A percentile compares a stretch with the other conserved stretches of the same genome.
These are phyloP conservation scores for Macrocybe gigantea DNA, from an alignment of 768 basidiomycete species.

Conservation along the genomic window DNA sequence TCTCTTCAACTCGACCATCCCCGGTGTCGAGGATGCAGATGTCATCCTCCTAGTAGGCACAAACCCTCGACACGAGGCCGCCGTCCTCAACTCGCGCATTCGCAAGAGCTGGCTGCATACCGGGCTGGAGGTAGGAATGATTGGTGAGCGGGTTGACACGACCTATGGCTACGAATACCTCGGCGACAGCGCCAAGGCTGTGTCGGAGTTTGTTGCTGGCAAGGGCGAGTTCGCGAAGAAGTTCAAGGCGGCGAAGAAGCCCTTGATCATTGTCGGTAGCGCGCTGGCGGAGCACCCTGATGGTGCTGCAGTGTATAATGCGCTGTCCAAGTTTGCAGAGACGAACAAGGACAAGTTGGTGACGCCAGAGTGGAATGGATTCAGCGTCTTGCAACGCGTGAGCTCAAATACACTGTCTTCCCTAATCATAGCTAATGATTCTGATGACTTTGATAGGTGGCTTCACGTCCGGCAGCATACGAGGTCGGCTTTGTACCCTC, in stretches of 20 bases:
- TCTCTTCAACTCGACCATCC: slow-evolving; percentile 91
- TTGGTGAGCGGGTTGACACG: slow-evolving; percentile 89
- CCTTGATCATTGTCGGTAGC: slow-evolving; percentile 90
- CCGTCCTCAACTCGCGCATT: slow-evolving; percentile 95
- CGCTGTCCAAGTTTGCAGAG: slow-evolving; percentile 75
- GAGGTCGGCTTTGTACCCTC: slow-evolving; percentile 93
- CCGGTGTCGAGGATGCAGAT: slow-evolving; percentile 87
- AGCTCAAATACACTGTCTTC: slow-evolving; percentile 18
- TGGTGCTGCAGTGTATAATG: slow-evolving; percentile 70
- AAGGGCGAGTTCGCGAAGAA: slow-evolving; percentile 78
- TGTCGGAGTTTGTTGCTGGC: slow-evolving; percentile 72
- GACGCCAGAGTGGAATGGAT: slow-evolving; percentile 93
- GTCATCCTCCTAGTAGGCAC: slow-evolving; percentile 91
- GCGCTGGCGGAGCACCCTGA: slow-evolving; percentile 82
- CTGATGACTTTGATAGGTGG: slow-evolving; percentile 44
- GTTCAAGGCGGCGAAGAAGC: slow-evolving; percentile 86
- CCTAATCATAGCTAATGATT: neutral
- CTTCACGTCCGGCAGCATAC: slow-evolving; percentile 90
- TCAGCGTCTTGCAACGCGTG: slow-evolving; percentile 88
- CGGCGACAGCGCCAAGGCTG: slow-evolving; percentile 67
- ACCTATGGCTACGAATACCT: slow-evolving; percentile 93
- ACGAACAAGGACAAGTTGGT: slow-evolving; percentile 68
- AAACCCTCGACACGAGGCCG: slow-evolving; percentile 95
- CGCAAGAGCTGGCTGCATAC: slow-evolving; percentile 92
- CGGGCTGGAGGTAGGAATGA: slow-evolving; percentile 78